Conservation (phyloP, 768 basidiomycete species). For the Calocybe cyanea region DNA sequence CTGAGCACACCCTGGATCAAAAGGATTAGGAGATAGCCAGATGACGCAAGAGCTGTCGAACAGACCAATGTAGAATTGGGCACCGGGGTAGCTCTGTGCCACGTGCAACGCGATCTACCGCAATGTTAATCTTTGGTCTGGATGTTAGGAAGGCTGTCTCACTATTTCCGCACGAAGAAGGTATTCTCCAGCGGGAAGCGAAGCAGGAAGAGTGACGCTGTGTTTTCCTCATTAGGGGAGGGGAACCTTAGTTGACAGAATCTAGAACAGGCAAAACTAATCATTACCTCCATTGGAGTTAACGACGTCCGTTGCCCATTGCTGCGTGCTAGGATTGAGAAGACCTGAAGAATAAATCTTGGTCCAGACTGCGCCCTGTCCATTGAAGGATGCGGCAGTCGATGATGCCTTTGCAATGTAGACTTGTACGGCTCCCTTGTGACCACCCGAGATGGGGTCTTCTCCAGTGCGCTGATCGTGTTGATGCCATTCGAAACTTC, state of each 20-base stretch:
- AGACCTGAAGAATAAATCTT: slow-evolving; percentile 51
- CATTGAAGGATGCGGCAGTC: slow-evolving; percentile 40
- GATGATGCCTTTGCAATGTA: slow-evolving; percentile 49
- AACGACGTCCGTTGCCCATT: slow-evolving; percentile 49
- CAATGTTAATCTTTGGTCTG: not conserved
- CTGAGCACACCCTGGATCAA: slow-evolving; percentile 42
- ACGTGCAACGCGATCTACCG: slow-evolving; percentile 24
- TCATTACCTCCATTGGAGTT: slow-evolving; percentile 38
- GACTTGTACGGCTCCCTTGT: slow-evolving; percentile 48
- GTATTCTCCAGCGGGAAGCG: slow-evolving; percentile 48
- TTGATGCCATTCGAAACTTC: slow-evolving; percentile 55
- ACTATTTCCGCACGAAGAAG: slow-evolving; percentile 48
- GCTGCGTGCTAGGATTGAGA: slow-evolving; percentile 27
- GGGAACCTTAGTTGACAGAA: not conserved
- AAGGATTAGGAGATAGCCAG: not conserved
- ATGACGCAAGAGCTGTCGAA: not conserved
- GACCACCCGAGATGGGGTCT: slow-evolving; percentile 46
- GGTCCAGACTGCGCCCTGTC: slow-evolving; percentile 49
- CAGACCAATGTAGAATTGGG: slow-evolving; percentile 45
- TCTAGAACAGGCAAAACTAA: no score
- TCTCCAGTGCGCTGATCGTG: slow-evolving; percentile 51
- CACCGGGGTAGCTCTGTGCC: slow-evolving; percentile 42
- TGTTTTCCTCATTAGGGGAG: slow-evolving; percentile 25
- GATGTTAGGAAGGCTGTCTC: slow-evolving; percentile 11
- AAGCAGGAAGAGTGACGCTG: slow-evolving; percentile 36